These are phyloP conservation scores for Carex parvula DNA, from an alignment of 176 grass and related monocot species.

Conservation along the genomic window DNA sequence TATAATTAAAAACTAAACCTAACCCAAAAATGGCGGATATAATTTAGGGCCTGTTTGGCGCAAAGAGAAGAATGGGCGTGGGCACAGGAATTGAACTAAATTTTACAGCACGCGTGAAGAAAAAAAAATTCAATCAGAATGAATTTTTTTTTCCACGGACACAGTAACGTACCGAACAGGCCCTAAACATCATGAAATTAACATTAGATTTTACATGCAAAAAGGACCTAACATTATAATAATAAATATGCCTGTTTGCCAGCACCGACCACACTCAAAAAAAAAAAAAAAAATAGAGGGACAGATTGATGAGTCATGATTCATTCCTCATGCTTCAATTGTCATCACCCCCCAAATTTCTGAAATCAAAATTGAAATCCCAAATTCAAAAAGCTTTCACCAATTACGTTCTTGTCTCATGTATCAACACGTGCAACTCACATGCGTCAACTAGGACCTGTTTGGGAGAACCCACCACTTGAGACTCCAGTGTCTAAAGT, in stretches of 20 bases:
- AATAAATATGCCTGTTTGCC: background rate
- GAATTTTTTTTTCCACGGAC: no score
- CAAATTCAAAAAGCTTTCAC: background rate
- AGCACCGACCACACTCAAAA: constrained; percentile 22
- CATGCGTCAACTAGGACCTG: background rate
- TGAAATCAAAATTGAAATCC: constrained; percentile 19
- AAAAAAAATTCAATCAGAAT: no score
- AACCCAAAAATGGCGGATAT: background rate
- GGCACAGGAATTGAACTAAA: no score
- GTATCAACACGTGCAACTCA: constrained; percentile 5
- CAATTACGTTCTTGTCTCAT: constrained; percentile 21
- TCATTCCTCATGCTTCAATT: constrained; percentile 17
- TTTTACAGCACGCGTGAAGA: no score
- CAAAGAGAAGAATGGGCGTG: no score
- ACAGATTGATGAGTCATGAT: background rate
- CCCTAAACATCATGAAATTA: background rate
- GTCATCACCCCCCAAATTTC: constrained; percentile 2
- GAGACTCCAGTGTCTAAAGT: background rate
- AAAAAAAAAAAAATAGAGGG: no score
- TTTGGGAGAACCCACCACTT: background rate
- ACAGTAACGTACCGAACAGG: no score
- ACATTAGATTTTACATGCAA: background rate
- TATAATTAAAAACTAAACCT: background rate
- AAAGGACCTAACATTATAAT: background rate
- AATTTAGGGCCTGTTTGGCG: background rate